A percentile compares a stretch with the other conserved stretches of the same genome.
Evolutionary conservation across 2,329 filamentous ascomycete genomes (phyloP).

Genomic region (Calonectria ilicicola): DNA sequence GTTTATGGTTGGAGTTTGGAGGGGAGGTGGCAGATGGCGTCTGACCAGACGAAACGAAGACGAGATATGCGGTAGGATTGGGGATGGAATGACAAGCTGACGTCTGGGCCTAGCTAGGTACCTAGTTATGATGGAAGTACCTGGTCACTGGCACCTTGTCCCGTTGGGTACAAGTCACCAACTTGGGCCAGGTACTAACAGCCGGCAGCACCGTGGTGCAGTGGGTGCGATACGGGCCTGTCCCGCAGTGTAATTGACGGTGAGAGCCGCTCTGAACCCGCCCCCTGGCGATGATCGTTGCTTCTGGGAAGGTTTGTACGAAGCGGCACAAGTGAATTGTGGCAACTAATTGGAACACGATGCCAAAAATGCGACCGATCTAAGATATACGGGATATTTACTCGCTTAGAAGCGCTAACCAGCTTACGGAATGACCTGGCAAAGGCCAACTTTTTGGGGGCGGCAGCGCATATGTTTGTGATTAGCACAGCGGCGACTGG

Average conservation of each 20-base stretch:
- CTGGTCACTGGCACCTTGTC: neutral
- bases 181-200: slow-evolving; percentile 2
- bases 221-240: slow-evolving; percentile 5
- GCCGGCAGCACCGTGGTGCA: neutral
- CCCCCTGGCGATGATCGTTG: slow-evolving; percentile 6
- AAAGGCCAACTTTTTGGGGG: neutral
- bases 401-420: neutral
- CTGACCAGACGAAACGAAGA: slow-evolving; percentile 17
- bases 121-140: slow-evolving; percentile 3
- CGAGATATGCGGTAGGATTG: slow-evolving; percentile 22
- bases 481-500: slow-evolving; percentile 4
- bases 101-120: slow-evolving; percentile 11
- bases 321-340: neutral
- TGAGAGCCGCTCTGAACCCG: neutral
- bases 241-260: slow-evolving; percentile 7
- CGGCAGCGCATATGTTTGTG: neutral
- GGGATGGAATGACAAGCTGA: slow-evolving; percentile 27
- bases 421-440: neutral
- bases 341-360: neutral
- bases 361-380: neutral
- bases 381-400: neutral
- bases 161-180: slow-evolving; percentile 2
- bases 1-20: neutral
- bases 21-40: slow-evolving; percentile 9
- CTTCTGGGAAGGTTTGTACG: neutral